A percentile compares a stretch with the other conserved stretches of the same genome.
These are phyloP conservation scores for Apophysomyces ossiformis DNA, from an alignment of 371 early-diverging fungal species.

Conservation along the genomic window DNA sequence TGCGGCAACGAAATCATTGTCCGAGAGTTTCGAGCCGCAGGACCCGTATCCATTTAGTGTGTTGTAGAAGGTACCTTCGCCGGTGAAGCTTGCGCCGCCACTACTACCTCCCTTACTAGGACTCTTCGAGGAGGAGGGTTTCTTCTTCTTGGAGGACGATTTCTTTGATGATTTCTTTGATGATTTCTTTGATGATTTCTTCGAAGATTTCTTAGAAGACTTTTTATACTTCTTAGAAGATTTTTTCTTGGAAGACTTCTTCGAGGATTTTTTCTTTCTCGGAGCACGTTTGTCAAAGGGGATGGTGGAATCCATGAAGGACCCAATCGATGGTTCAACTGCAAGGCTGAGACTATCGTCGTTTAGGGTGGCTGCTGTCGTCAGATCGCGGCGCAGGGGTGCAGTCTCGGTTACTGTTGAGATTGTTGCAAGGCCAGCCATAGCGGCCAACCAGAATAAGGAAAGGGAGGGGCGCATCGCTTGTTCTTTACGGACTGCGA, in stretches of 20 bases:
- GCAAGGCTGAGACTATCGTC: background rate
- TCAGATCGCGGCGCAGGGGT: background rate
- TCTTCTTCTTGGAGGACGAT: conserved; percentile 1
- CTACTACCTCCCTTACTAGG: background rate
- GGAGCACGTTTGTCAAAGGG: conserved; percentile 1
- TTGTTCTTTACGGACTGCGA: too few species aligned
- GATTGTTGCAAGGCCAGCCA: conserved; percentile 16
- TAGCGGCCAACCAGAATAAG: conserved; percentile 18
- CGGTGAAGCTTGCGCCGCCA: conserved; percentile 17
- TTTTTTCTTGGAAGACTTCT: background rate
- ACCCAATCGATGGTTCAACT: background rate
- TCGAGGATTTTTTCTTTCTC: background rate
- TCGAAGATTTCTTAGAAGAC: background rate
- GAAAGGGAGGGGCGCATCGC: conserved; percentile 10
- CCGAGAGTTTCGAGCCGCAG: conserved; percentile 30
- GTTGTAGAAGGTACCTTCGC: conserved; percentile 46
- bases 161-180: background rate
- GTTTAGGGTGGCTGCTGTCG: background rate
- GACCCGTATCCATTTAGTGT: conserved; percentile 35
- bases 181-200: background rate
- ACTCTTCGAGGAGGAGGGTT: background rate
- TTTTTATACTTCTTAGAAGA: background rate
- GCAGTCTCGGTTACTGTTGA: conserved; percentile 5
- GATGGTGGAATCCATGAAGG: background rate
- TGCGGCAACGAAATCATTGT: conserved; percentile 43